These are phyloP conservation scores for Hirsutella minnesotensis DNA, from an alignment of 2,329 filamentous ascomycete species.

Conservation along the genomic window DNA sequence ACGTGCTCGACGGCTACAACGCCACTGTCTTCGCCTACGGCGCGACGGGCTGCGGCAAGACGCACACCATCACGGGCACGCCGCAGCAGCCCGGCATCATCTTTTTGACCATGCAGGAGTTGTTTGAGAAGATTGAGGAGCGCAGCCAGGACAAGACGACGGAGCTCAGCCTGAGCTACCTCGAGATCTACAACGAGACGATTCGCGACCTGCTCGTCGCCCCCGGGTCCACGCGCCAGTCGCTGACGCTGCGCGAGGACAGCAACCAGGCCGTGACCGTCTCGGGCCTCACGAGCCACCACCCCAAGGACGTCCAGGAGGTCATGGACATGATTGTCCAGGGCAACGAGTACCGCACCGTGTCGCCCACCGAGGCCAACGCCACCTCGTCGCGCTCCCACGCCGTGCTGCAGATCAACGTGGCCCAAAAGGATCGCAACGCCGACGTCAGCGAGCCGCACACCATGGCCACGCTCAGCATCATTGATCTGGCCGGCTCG, in stretches of 20 bases:
- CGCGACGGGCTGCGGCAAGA: constrained; percentile 95
- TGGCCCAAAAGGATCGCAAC: constrained; percentile 88
- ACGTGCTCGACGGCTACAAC: constrained; percentile 94
- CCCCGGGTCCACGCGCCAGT: constrained; percentile 64
- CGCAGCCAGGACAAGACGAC: constrained; percentile 75
- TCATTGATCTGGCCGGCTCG: constrained; percentile 93
- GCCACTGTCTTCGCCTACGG: constrained; percentile 98
- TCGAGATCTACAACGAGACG: constrained; percentile 98
- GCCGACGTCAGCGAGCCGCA: constrained; percentile 87
- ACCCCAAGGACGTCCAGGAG: constrained; percentile 81
- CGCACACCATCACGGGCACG: constrained; percentile 92
- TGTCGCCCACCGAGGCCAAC: constrained; percentile 94
- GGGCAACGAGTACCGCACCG: constrained; percentile 88
- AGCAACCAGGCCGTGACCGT: constrained; percentile 88
- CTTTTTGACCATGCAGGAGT: constrained; percentile 96
- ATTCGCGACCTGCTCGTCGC: constrained; percentile 87
- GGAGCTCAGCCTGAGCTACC: constrained; percentile 83
- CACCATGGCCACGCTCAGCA: constrained; percentile 95
- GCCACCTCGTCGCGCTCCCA: constrained; percentile 95
- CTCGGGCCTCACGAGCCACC: constrained; percentile 79
- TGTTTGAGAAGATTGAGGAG: constrained; percentile 93
- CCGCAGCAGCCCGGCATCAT: constrained; percentile 92
- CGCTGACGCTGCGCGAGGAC: constrained; percentile 88
- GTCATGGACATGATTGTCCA: constrained; percentile 99
- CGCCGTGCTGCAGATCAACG: constrained; percentile 92